phyloP scores from a whole-genome alignment of 805 yeast species.

The Sugiyamaella mastotermitis region DNA sequence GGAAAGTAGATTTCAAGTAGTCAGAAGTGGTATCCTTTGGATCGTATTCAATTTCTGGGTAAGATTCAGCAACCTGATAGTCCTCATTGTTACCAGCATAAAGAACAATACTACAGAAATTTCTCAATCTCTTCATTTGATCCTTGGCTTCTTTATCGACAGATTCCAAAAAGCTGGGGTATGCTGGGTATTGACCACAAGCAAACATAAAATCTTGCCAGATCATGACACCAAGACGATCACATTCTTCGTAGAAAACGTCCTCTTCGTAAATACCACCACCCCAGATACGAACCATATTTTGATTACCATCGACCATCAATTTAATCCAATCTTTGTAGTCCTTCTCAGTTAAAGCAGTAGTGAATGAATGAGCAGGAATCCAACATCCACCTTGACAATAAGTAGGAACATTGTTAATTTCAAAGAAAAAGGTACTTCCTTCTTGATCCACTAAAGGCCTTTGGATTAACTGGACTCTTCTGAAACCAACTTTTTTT shows the following conservation, averaged over 20 bases:
- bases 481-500: slow-evolving; percentile 35
- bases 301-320: slow-evolving; percentile 36
- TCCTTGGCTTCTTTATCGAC: slow-evolving; percentile 35
- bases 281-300: slow-evolving; percentile 45
- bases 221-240: slow-evolving; percentile 38
- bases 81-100: slow-evolving; percentile 45
- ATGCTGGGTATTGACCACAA: slow-evolving; percentile 49
- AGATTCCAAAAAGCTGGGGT: slow-evolving; percentile 31
- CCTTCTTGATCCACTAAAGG: slow-evolving; percentile 31
- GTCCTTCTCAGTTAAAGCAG: slow-evolving; percentile 31
- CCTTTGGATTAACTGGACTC: slow-evolving; percentile 36
- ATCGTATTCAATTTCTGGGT: slow-evolving; percentile 25
- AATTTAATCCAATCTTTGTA: slow-evolving; percentile 35
- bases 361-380: slow-evolving; percentile 40
- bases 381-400: slow-evolving; percentile 44
- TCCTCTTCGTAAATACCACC: slow-evolving; percentile 44
- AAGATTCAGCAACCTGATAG: slow-evolving; percentile 39
- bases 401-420: slow-evolving; percentile 37
- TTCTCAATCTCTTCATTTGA: slow-evolving; percentile 39
- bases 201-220: slow-evolving; percentile 59
- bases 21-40: slow-evolving; percentile 23
- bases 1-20: slow-evolving; percentile 28
- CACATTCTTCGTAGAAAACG: slow-evolving; percentile 39
- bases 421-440: slow-evolving; percentile 37
- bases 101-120: slow-evolving; percentile 36